Evolutionary conservation across 1,284 basidiomycete genomes (phyloP), one percentile per base, ranked within the genome.

Genomic region (Cerrena zonata): DNA sequence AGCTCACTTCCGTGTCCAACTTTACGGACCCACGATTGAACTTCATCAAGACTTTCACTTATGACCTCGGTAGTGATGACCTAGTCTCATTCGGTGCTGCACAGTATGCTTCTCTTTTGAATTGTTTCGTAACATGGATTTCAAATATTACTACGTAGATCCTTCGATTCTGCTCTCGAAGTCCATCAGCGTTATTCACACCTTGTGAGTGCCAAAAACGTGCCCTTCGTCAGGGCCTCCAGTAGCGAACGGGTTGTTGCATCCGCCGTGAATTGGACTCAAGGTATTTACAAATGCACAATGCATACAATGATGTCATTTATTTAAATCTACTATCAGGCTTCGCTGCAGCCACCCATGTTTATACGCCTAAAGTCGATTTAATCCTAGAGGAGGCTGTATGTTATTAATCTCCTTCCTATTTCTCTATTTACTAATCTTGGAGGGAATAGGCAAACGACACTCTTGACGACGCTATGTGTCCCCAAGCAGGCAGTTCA

Each of bases 381-480:
- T 48, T 50, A 5, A 44, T 42, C 18, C 21, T 36, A 7, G 25
- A 4, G 24, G 42, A 41, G 24, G 38, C 39, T 15, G 41, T 30
- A n/a, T 82, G 84, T 48, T 2, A 26, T 7, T 34, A 38, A 7
- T 44, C 30, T 22, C 19, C 19, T 21, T n/a, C n/a, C 38, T 48
- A 24, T 23, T 36, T 2, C 5, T 18, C 25, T 5, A 19, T 27
- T 22, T 22, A 7, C 7, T 34, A 21, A 26, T 24, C 42, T 49
- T 34, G 27, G 43, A 39, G 22, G 5, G 47, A 45, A 39, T 51
- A 78, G 70, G 67, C 69, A 23, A 92, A 93, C 63, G 79, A 89
- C 60, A 93, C 91, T 0, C 74, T 94, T 1, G 79, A 89, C 49
- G 78, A 85, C 53, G 68, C 69, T 43, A 81, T 78, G 70, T 94